Base-by-base conservation (phyloP, 306 rosid genomes). In the Acacia melanoxylon region DNA sequence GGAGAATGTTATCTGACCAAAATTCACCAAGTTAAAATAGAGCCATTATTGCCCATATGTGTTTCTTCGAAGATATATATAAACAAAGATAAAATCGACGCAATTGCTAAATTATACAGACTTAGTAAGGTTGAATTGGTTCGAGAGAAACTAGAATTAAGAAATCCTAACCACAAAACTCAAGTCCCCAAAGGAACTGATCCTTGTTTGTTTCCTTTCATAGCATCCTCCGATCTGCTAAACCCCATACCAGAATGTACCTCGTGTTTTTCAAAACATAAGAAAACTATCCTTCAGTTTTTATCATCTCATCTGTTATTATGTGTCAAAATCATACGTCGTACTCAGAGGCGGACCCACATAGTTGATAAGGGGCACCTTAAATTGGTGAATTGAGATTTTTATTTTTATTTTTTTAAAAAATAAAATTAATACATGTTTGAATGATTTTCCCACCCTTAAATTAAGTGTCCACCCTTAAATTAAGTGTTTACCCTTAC, bases 91-190 rank as follows among this genome's bases (percentile, higher is more conserved):
- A 19, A 52, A 52, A 52, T 17, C 2, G 10, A 52, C 19, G 24
- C 59, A 19, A 52, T 52, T 52, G 59, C n/a, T 52, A 79, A 76
- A 52, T 54, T 51, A 31, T 49, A 73, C 31, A 3, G 82, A 1
- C 6, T 58, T 56, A n/a, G 59, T 70, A 48, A 59, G 82, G 56
- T 77, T 74, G 40, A 80, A 65, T 74, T 82, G 79, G 45, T 37
- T 76, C 7, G n/a, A 31, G 75, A 51, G 72, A 83, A 77, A 15
- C 16, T 17, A 51, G 10, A 17, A 17, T 51, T 16, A 42, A 51
- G 77, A 35, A 72, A 46, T 84, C 76, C 79, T 85, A 84, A 87
- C 89, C 87, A 84, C 89, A 86, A 80, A 69, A 68, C 15, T 46
- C 51, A 14, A 78, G 65, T 61, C 66, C 35, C 72, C 66, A 69